Percentiles rank a stretch among this genome's conserved stretches.
Conservation (phyloP, 805 yeast genomes). For the Sugiyamaella marilandica region DNA sequence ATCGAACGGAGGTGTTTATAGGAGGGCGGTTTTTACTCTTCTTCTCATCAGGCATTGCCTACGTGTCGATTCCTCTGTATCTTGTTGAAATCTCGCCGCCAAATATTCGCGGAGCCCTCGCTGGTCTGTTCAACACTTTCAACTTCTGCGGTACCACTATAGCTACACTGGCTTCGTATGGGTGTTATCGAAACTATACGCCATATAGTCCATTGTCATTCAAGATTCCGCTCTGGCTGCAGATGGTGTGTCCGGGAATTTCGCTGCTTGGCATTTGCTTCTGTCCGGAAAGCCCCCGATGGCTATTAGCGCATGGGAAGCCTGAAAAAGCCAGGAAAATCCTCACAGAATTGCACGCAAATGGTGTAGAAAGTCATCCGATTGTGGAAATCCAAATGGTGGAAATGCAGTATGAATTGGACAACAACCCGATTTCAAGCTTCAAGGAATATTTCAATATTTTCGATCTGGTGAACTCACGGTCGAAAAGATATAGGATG, state of each 20-base stretch:
- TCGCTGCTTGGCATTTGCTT: conserved; percentile 34
- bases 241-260: conserved; percentile 12
- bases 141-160: conserved; percentile 15
- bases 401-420: conserved; percentile 11
- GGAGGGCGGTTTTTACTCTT: conserved; percentile 10
- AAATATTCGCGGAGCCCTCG: conserved; percentile 8
- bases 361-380: conserved; percentile 9
- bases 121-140: conserved; percentile 17
- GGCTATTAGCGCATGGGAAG: conserved; percentile 44
- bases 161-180: conserved; percentile 13
- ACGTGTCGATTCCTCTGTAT: conserved; percentile 8
- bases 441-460: conserved; percentile 11
- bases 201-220: not conserved
- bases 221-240: conserved; percentile 15
- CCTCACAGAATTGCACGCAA: conserved; percentile 31
- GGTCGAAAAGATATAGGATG: conserved; percentile 14
- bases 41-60: conserved; percentile 3
- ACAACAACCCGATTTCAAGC: conserved; percentile 6
- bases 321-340: conserved; percentile 43
- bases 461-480: conserved; percentile 10
- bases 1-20: conserved; percentile 5
- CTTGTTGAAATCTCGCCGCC: conserved; percentile 15
- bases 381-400: conserved; percentile 13
- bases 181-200: conserved; percentile 1
- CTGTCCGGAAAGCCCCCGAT: conserved; percentile 39